These are phyloP conservation scores for Fusarium sp. DNA, from an alignment of 2,329 filamentous ascomycete genomes.

Conservation along the genomic window DNA sequence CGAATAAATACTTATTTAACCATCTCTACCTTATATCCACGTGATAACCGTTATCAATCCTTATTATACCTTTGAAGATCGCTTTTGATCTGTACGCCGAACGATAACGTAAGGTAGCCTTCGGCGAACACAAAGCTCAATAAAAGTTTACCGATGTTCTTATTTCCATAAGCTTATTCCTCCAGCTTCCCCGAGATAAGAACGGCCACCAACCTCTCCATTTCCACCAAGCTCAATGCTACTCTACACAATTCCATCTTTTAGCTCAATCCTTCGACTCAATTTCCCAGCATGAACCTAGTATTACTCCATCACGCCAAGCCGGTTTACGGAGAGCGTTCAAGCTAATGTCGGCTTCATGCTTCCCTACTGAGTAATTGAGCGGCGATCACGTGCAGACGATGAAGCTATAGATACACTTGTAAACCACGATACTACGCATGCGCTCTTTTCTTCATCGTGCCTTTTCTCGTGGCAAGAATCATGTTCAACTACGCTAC, in stretches of 20 bases:
- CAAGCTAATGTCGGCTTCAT: conserved; percentile 9
- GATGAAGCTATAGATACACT: conserved; percentile 24
- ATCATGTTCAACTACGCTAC: conserved; percentile 20
- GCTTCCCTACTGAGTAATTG: conserved; percentile 25
- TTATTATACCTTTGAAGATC: fast-evolving
- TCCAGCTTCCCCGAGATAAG: neutral
- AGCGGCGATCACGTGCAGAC: conserved; percentile 28
- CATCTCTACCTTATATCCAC: fast-evolving
- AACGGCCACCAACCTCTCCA: neutral
- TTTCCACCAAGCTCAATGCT: neutral
- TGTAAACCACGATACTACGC: neutral
- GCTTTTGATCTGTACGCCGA: neutral
- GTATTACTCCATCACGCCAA: neutral
- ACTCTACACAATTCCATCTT: neutral
- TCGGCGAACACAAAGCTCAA: neutral
- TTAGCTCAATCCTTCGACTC: neutral
- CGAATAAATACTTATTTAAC: neutral
- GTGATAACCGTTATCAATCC: fast-evolving
- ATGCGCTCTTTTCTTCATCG: conserved; percentile 3
- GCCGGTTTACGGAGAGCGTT: neutral
- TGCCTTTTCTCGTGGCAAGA: neutral
- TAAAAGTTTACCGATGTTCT: neutral
- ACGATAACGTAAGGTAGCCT: no score
- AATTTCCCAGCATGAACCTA: conserved; percentile 2
- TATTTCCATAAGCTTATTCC: neutral